phyloP scores from a whole-genome alignment of 805 yeast species.

The Saccharomyces kudriavzevii region DNA sequence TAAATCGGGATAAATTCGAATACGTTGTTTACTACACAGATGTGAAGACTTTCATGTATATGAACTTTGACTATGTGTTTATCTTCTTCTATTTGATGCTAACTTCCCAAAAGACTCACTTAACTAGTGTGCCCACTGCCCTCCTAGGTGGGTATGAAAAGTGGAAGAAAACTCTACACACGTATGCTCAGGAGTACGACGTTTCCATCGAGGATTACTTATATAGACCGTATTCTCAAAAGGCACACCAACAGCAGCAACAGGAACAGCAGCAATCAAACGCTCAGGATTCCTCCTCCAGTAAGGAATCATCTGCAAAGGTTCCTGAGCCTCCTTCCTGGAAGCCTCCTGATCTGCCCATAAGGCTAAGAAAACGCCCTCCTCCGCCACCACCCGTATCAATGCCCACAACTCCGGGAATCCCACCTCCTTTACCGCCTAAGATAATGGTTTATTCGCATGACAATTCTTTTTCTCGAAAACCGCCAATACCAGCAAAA shows the following conservation, averaged over 20 bases:
- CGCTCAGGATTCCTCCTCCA: not conserved
- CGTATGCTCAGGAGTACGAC: slow-evolving; percentile 19
- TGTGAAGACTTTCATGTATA: slow-evolving; percentile 27
- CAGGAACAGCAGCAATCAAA: not conserved
- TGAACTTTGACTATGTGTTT: slow-evolving; percentile 28
- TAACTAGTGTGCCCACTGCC: slow-evolving; percentile 22
- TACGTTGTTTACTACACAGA: slow-evolving; percentile 36
- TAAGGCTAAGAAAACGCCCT: slow-evolving; percentile 17
- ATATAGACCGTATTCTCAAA: slow-evolving; percentile 7
- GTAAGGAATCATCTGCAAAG: not conserved
- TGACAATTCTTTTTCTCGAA: not conserved
- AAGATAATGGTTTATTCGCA: not conserved
- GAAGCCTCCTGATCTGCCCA: slow-evolving; percentile 23
- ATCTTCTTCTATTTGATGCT: slow-evolving; percentile 26
- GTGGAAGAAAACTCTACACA: slow-evolving; percentile 33
- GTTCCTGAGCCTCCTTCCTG: slow-evolving; percentile 11
- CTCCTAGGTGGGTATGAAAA: slow-evolving; percentile 40
- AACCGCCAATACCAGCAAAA: not conserved
- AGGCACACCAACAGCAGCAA: not conserved
- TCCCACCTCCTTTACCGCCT: slow-evolving; percentile 4
- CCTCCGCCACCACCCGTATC: slow-evolving; percentile 27
- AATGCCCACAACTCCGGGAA: slow-evolving; percentile 10
- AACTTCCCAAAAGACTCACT: slow-evolving; percentile 8
- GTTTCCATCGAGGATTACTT: slow-evolving; percentile 21
- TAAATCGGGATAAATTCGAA: slow-evolving; percentile 28